phyloP scores from a whole-genome alignment of 768 basidiomycete genomes.

The Leccinellum luteum region DNA sequence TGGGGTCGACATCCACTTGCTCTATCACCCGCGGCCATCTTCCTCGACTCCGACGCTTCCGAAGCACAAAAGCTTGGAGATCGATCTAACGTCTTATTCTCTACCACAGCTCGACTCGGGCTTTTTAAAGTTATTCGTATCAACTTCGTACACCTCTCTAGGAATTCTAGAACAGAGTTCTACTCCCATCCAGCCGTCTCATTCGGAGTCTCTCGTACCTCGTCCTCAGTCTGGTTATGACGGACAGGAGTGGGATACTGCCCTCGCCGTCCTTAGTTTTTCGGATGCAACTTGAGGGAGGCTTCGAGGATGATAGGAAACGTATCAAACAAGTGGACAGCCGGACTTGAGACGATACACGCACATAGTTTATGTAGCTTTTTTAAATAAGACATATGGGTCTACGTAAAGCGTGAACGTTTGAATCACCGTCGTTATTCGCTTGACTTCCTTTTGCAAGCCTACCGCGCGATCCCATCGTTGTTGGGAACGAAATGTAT shows the following conservation, averaged over 20 bases:
- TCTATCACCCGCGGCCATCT: constrained; percentile 50
- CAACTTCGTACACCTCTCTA: constrained; percentile 48
- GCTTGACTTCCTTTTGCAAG: too few relatives aligned
- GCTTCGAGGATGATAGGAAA: neutral
- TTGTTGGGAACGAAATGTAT: too few relatives aligned
- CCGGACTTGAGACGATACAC: too few relatives aligned
- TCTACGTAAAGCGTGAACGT: too few relatives aligned
- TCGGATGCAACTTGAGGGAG: constrained; percentile 7
- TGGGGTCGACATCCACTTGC: constrained; percentile 49
- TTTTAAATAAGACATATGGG: too few relatives aligned
- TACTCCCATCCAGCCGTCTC: constrained; percentile 15
- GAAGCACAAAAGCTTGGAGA: constrained; percentile 37
- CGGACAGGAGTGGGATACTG: constrained; percentile 31
- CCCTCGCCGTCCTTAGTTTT: constrained; percentile 24
- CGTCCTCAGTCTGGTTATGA: constrained; percentile 6
- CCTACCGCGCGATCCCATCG: too few relatives aligned
- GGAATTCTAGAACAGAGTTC: constrained; percentile 47
- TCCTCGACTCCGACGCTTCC: constrained; percentile 42
- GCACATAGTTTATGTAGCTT: too few relatives aligned
- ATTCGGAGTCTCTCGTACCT: constrained; percentile 10
- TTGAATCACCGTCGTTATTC: too few relatives aligned
- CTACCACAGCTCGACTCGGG: constrained; percentile 45
- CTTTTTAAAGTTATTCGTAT: constrained; percentile 59
- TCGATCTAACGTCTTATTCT: constrained; percentile 40
- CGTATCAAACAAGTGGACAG: neutral